A percentile compares a stretch with the other conserved stretches of the same genome.
Evolutionary conservation across 2,329 filamentous ascomycete genomes (phyloP).

Genomic region (Botrytis medusae): DNA sequence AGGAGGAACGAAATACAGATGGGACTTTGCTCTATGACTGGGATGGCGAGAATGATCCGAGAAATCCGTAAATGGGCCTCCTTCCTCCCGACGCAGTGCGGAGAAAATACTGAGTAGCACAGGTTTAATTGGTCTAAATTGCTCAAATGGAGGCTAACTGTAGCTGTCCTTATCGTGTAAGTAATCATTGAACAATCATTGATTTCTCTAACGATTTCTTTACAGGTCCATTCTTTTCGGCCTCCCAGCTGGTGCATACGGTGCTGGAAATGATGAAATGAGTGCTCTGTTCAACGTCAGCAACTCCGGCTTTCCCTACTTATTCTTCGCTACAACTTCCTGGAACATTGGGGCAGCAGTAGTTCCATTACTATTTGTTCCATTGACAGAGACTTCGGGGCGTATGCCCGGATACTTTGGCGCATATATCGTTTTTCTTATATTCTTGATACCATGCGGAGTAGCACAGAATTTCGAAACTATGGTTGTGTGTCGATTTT

Average conservation of each 20-base stretch:
- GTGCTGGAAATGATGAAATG: constrained; percentile 41
- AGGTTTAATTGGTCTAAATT: constrained; percentile 12
- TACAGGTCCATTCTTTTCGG: constrained; percentile 42
- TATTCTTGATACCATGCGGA: constrained; percentile 34
- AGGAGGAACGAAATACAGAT: constrained; percentile 8
- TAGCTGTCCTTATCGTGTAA: constrained; percentile 10
- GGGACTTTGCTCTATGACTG: constrained; percentile 9
- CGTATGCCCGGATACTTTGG: constrained; percentile 35
- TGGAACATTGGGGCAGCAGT: constrained; percentile 47
- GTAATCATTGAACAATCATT: background rate
- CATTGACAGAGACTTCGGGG: constrained; percentile 44
- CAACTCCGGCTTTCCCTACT: constrained; percentile 43
- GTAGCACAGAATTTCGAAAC: constrained; percentile 41
- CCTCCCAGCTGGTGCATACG: constrained; percentile 36
- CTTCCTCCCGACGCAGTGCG: background rate
- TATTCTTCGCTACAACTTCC: constrained; percentile 44
- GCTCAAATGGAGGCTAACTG: constrained; percentile 11
- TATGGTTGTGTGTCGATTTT: constrained; percentile 36
- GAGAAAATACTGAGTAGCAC: background rate
- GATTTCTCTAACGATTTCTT: background rate
- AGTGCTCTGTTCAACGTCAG: constrained; percentile 40
- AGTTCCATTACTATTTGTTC: constrained; percentile 44
- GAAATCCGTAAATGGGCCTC: background rate
- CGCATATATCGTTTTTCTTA: constrained; percentile 35
- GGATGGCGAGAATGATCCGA: constrained; percentile 8